Evolutionary conservation across 2,329 filamentous ascomycete species (phyloP).

Genomic region (Cytospora piceae): DNA sequence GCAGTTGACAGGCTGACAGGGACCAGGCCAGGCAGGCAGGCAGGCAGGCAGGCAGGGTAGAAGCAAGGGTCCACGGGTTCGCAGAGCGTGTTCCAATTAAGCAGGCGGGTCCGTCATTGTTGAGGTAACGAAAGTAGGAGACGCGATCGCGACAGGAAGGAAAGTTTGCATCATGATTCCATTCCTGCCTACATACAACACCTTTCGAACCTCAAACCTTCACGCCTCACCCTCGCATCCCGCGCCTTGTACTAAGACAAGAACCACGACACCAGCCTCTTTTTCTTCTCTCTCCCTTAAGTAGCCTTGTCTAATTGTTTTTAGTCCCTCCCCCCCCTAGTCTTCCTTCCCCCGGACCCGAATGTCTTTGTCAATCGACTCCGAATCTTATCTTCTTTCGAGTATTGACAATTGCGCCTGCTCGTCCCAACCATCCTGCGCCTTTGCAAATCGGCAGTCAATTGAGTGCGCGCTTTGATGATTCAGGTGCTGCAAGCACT

Average conservation of each 20-base stretch:
- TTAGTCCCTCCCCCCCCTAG: neutral
- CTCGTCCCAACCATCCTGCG: slow-evolving; percentile 8
- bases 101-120: neutral
- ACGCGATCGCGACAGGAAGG: slow-evolving; percentile 20
- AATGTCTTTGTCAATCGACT: slow-evolving; percentile 19
- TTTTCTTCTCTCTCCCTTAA: neutral
- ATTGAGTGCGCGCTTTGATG: slow-evolving; percentile 9
- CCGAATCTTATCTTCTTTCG: slow-evolving; percentile 11
- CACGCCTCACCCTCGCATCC: too few relatives aligned
- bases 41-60: neutral
- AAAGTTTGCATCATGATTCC: slow-evolving; percentile 21
- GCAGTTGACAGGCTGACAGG: neutral
- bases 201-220: neutral
- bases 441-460: neutral
- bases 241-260: neutral
- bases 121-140: neutral
- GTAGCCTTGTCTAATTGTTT: slow-evolving; percentile 1
- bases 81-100: slow-evolving; percentile 3
- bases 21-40: neutral
- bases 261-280: neutral
- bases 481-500: slow-evolving; percentile 20
- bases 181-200: neutral
- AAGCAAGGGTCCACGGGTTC: slow-evolving; percentile 1
- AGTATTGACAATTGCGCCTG: slow-evolving; percentile 11
- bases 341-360: slow-evolving; percentile 3